A percentile compares a stretch with the other conserved stretches of the same genome.
phyloP scores from a whole-genome alignment of 495 filamentous ascomycete species.

The Astrocystis sublimbata region DNA sequence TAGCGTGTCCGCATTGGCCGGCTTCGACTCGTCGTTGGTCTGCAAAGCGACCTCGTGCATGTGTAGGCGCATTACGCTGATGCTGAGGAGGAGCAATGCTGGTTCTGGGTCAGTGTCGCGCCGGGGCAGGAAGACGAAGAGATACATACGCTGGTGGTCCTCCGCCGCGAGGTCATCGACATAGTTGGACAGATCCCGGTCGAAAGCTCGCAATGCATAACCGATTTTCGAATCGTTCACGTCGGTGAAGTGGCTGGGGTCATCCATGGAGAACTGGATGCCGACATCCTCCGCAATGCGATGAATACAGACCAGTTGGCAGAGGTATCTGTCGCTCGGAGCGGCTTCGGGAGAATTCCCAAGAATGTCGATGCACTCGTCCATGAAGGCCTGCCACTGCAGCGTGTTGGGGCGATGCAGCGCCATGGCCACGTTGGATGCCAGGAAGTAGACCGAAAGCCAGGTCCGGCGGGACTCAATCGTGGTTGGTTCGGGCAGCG shows the following conservation, averaged over 20 bases:
- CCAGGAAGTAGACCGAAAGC: slow-evolving; percentile 79
- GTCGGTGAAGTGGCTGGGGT: slow-evolving; percentile 61
- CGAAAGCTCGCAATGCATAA: slow-evolving; percentile 73
- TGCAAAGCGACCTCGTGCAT: slow-evolving; percentile 87
- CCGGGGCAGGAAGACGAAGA: neutral
- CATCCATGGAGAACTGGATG: slow-evolving; percentile 74
- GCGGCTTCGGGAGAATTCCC: slow-evolving; percentile 69
- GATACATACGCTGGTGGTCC: slow-evolving; percentile 43
- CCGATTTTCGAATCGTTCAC: slow-evolving; percentile 74
- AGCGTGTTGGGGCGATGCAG: slow-evolving; percentile 80
- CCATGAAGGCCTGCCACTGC: slow-evolving; percentile 81
- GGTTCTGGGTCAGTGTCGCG: slow-evolving; percentile 1
- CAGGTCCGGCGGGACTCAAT: slow-evolving; percentile 77
- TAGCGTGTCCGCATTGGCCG: slow-evolving; percentile 45
- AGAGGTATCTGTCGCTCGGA: slow-evolving; percentile 69
- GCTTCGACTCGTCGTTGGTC: slow-evolving; percentile 59
- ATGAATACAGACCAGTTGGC: slow-evolving; percentile 75
- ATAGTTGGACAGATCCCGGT: slow-evolving; percentile 73
- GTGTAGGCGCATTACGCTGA: slow-evolving; percentile 71
- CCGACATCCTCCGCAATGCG: slow-evolving; percentile 81
- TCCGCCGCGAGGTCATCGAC: slow-evolving; percentile 54
- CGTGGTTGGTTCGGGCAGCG: slow-evolving; percentile 60
- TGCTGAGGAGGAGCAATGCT: slow-evolving; percentile 60
- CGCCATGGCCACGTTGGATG: slow-evolving; percentile 70
- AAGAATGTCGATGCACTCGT: slow-evolving; percentile 76